A percentile compares a stretch with the other conserved stretches of the same genome.
Conservation (phyloP, 768 basidiomycete species). For the Mycena rosella region DNA sequence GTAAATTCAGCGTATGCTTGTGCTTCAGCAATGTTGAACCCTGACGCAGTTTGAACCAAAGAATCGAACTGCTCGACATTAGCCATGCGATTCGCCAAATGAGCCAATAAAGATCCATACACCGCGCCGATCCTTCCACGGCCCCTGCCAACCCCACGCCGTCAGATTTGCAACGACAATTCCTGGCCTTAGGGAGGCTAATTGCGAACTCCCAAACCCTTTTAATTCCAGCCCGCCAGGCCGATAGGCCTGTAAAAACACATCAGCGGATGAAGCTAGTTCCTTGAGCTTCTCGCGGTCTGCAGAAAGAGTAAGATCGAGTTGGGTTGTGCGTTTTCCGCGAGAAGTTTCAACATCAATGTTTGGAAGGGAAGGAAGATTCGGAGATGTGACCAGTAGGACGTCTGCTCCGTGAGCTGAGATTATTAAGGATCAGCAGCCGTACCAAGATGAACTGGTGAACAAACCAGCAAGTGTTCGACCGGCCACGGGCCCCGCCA, state of each 20-base stretch:
- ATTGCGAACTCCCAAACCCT: conserved; percentile 60
- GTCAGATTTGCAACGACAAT: conserved; percentile 67
- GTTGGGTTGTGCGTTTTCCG: conserved; percentile 73
- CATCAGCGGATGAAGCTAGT: conserved; percentile 60
- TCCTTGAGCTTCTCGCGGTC: conserved; percentile 50
- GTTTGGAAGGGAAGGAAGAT: conserved; percentile 62
- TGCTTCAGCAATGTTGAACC: conserved; percentile 71
- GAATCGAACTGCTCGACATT: conserved; percentile 68
- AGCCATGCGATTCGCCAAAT: conserved; percentile 1
- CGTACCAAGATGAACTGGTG: not conserved
- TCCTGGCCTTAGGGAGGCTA: conserved; percentile 55
- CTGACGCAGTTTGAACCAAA: conserved; percentile 71
- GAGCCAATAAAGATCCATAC: conserved; percentile 45
- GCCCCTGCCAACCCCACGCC: conserved; percentile 71
- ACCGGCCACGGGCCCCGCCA: conserved; percentile 71
- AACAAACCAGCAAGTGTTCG: conserved; percentile 66
- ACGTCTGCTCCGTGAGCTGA: conserved; percentile 71
- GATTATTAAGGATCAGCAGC: not conserved
- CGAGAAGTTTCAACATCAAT: conserved; percentile 72
- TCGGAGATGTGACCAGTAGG: conserved; percentile 66
- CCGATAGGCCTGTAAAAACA: conserved; percentile 73
- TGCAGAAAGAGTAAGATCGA: conserved; percentile 56
- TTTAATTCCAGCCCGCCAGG: conserved; percentile 62
- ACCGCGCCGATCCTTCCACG: conserved; percentile 66
- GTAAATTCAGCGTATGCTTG: conserved; percentile 55